phyloP scores from a whole-genome alignment of 768 basidiomycete species.

The Boletales sp. region DNA sequence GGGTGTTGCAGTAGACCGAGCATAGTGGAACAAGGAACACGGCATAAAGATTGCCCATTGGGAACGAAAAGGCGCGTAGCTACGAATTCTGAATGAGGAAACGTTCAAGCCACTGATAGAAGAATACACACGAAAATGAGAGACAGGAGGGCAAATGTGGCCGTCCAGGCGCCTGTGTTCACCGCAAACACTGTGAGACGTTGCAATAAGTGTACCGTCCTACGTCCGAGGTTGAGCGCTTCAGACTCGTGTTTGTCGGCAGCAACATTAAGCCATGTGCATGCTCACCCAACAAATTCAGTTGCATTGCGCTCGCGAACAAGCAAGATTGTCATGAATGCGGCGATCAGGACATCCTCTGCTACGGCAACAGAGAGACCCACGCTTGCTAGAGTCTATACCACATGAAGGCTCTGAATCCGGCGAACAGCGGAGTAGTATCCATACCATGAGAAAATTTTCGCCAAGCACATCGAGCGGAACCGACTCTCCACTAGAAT shows the following conservation, averaged over 20 bases:
- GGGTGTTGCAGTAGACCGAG: conserved; percentile 1
- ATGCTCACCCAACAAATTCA: neutral
- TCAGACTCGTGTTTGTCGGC: too few relatives aligned
- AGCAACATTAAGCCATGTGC: neutral
- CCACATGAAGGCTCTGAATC: neutral
- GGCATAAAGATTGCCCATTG: neutral
- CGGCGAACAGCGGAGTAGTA: neutral
- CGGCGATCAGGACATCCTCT: conserved; percentile 1
- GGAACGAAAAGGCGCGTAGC: neutral
- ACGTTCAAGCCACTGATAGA: neutral
- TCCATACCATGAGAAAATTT: neutral
- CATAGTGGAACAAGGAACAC: neutral
- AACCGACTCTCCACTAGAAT: too few relatives aligned
- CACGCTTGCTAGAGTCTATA: neutral
- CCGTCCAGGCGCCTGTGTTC: conserved; percentile 40
- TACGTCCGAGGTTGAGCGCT: neutral
- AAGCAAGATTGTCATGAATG: neutral
- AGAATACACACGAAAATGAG: conserved; percentile 43
- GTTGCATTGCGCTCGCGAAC: neutral
- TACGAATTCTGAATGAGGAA: conserved; percentile 1
- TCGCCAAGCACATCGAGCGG: too few relatives aligned
- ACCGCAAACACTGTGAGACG: conserved; percentile 1
- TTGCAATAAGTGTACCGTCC: neutral
- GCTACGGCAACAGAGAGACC: neutral
- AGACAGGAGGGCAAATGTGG: conserved; percentile 45